Percentiles rank a stretch among this genome's conserved stretches.
Conservation (phyloP, 495 filamentous ascomycete genomes). For the Xylaria cubensis region DNA sequence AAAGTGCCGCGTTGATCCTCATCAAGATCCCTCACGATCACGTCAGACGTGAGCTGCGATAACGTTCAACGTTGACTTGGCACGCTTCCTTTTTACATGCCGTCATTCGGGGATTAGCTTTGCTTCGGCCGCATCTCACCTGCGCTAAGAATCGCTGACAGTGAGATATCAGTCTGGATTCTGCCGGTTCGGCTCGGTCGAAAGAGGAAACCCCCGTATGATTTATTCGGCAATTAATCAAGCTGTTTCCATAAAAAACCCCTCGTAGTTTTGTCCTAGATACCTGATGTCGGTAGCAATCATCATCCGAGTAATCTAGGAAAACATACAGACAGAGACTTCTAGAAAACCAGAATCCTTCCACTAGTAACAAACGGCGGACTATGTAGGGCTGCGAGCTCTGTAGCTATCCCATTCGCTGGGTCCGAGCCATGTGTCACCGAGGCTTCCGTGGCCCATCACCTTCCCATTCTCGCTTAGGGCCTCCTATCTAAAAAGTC, state of each 20-base stretch:
- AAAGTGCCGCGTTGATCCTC: constrained; percentile 24
- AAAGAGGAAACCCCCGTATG: not conserved
- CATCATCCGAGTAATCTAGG: not conserved
- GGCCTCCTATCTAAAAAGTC: not conserved
- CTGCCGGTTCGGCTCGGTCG: constrained; percentile 10
- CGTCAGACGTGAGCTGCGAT: constrained; percentile 16
- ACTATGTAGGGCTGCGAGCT: constrained; percentile 5
- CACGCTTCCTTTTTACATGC: not conserved
- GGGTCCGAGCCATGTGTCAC: constrained; percentile 24
- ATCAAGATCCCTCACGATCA: constrained; percentile 6
- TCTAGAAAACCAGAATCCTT: constrained; percentile 7
- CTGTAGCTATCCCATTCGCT: constrained; percentile 13
- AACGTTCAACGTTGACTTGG: not conserved
- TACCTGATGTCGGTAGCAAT: not conserved
- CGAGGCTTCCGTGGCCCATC: constrained; percentile 7
- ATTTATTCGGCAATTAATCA: not conserved
- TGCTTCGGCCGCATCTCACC: not conserved
- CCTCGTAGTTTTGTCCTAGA: not conserved
- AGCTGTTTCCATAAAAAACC: not conserved
- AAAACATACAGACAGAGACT: not conserved
- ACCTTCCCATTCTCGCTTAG: constrained; percentile 22
- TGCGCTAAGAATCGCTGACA: constrained; percentile 8
- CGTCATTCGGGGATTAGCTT: constrained; percentile 10
- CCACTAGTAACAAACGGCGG: not conserved
- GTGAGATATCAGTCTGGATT: constrained; percentile 3